Base-by-base conservation (phyloP, 306 rosid species). In the Lathyrus aphaca region DNA sequence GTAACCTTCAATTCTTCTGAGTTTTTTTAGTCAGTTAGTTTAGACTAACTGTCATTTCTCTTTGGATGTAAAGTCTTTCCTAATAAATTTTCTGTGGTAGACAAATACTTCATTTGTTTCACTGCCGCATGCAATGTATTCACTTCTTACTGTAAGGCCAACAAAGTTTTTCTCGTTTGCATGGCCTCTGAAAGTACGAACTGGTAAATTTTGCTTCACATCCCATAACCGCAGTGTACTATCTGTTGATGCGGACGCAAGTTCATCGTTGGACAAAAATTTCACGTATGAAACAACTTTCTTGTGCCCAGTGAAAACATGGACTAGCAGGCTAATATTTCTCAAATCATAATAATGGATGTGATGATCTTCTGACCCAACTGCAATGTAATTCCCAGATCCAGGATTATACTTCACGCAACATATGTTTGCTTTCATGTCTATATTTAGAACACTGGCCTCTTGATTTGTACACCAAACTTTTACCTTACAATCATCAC, bases 401-500 rank as follows among this genome's bases (percentile, higher is more conserved):
- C 99, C 96, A 77, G 99, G 99, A 81, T 94, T 94, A 80, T 88
- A 94, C 77, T 94, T 91, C 66, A 94, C 99, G 46, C 96, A 91
- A 67, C 99, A 94, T 78, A 94, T 94, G 87, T 94, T 94, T 18
- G 99, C 99, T 89, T 94, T 91, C 97, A 94, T 91, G 80, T 94
- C 99, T 76, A 91, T 94, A 73, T 94, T 88, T 32, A 86, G 80
- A 71, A 87, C 99, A 37, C 97, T 94, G 66, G 92, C 80, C 81
- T 94, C 97, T 87, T 91, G 97, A 56, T 80, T 86, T 54, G 94
- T 94, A 84, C 99, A 87, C 99, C 97, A 94, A 61, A 94, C 86
- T 82, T 94, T 94, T 66, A 91, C 99, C 96, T 94, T 94, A 79
- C 96, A 94, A 81, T 94, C 99, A 83, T 94, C 99, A 56, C 99